These are phyloP conservation scores for Ganoderma resinaceum DNA, from an alignment of 1,284 basidiomycete species.

Conservation along the genomic window DNA sequence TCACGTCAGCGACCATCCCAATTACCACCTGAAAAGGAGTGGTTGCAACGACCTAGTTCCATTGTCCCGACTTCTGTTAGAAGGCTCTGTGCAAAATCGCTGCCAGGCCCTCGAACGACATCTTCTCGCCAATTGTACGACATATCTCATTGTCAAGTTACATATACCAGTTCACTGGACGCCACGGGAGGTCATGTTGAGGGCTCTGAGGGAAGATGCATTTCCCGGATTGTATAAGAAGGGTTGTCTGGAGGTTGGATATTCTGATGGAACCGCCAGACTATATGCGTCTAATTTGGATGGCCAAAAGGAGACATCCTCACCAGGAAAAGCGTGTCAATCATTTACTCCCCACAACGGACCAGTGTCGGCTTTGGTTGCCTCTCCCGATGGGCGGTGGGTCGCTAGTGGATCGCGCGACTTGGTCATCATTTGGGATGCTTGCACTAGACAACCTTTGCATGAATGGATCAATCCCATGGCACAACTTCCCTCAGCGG, in stretches of 20 bases:
- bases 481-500: neutral
- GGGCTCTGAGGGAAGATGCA: neutral
- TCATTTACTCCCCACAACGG: neutral
- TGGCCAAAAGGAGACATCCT: neutral
- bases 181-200: neutral
- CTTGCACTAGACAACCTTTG: too few species aligned
- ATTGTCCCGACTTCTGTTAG: neutral
- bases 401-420: neutral
- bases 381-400: neutral
- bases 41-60: neutral
- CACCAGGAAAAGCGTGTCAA: neutral
- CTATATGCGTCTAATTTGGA: neutral
- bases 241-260: neutral
- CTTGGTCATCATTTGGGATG: neutral
- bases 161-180: neutral
- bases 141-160: neutral
- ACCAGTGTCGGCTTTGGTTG: neutral
- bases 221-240: neutral
- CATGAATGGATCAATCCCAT: neutral
- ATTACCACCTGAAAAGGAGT: too few species aligned
- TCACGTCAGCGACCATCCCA: neutral
- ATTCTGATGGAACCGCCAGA: neutral
- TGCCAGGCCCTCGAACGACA: neutral
- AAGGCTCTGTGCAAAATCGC: neutral
- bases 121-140: neutral